phyloP scores from a whole-genome alignment of 192 early-diverging fungal species.

The Geosiphon pyriformis region DNA sequence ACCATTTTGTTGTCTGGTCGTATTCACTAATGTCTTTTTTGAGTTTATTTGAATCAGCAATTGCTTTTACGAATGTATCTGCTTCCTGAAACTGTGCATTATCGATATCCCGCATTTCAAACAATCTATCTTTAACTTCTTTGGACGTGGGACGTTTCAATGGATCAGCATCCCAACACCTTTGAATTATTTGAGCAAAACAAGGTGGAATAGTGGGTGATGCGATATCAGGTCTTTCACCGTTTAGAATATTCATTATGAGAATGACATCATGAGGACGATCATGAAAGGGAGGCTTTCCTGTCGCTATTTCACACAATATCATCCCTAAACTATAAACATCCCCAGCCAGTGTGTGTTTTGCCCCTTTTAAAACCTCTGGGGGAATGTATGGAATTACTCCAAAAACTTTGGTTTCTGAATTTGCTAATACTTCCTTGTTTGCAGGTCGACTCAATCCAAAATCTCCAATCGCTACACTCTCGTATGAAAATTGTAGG shows the following conservation, averaged over 20 bases:
- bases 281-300: not conserved
- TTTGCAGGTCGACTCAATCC: no score
- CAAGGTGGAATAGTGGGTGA: not conserved
- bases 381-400: not conserved
- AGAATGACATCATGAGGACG: not conserved
- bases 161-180: not conserved
- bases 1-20: no score
- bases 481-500: no score
- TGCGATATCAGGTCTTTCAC: not conserved
- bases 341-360: not conserved
- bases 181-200: not conserved
- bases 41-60: no score
- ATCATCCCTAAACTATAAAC: not conserved
- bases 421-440: no score
- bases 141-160: not conserved
- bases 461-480: no score
- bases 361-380: not conserved
- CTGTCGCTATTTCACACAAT: slow-evolving; percentile 3
- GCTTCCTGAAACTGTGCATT: no score
- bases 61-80: no score
- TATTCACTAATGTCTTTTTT: no score
- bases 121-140: no score
- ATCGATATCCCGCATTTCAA: no score
- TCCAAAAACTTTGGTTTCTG: no score
- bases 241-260: not conserved